A percentile compares a stretch with the other conserved stretches of the same genome.
Evolutionary conservation across 441 rosid species (phyloP).

Genomic region (Mallotus repandus): DNA sequence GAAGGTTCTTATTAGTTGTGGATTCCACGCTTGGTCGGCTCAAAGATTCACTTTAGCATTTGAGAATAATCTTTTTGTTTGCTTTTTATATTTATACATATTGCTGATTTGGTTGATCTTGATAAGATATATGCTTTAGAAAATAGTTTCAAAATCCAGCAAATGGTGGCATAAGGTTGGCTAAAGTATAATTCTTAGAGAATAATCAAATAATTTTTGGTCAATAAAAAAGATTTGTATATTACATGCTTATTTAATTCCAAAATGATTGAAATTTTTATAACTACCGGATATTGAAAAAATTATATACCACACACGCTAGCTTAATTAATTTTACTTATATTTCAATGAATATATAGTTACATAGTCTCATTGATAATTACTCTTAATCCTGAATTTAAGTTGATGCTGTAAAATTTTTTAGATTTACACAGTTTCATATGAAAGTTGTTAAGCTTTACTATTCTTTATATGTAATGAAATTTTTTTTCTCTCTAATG

Average conservation of each 20-base stretch:
- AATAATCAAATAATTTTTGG: background rate
- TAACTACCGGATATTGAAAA: too few relatives aligned
- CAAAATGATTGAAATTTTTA: too few relatives aligned
- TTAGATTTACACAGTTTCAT: too few relatives aligned
- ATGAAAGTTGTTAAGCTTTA: too few relatives aligned
- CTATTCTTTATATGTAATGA: too few relatives aligned
- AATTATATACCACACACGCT: too few relatives aligned
- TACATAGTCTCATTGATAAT: too few relatives aligned
- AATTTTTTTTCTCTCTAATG: too few relatives aligned
- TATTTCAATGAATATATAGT: too few relatives aligned
- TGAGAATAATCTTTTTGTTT: slow-evolving; percentile 18
- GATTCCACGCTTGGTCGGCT: slow-evolving; percentile 13
- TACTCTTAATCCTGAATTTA: background rate
- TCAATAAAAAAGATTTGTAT: background rate
- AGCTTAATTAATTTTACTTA: too few relatives aligned
- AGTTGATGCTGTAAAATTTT: too few relatives aligned
- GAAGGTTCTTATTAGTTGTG: background rate
- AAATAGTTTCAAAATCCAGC: background rate
- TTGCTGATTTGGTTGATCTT: too few relatives aligned
- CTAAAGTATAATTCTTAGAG: background rate
- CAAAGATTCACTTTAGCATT: background rate
- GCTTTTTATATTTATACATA: background rate
- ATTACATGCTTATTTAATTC: background rate
- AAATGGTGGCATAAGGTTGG: background rate
- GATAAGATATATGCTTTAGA: background rate